phyloP scores from a whole-genome alignment of 2,329 filamentous ascomycete genomes.

The Cordyceps javanica region DNA sequence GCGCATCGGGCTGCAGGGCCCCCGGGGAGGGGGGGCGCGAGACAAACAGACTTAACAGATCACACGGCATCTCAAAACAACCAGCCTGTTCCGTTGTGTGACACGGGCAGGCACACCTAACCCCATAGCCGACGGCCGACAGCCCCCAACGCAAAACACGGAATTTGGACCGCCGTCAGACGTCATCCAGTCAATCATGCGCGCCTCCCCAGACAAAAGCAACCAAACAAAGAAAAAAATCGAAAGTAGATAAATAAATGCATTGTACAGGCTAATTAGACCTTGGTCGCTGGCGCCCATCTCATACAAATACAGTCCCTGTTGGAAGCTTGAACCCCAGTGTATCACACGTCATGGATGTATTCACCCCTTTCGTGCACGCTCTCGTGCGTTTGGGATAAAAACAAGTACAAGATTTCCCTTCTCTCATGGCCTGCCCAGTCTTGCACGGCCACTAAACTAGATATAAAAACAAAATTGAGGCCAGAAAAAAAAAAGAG shows the following conservation, averaged over 20 bases:
- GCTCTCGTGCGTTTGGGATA: not conserved
- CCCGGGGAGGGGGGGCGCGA: too few relatives aligned
- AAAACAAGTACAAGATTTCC: not conserved
- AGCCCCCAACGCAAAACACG: too few relatives aligned
- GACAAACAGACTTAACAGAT: too few relatives aligned
- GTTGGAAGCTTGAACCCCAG: not conserved
- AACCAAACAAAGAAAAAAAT: too few relatives aligned
- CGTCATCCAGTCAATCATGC: not conserved
- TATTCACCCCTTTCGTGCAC: not conserved
- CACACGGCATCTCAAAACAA: too few relatives aligned
- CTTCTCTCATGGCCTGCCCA: not conserved
- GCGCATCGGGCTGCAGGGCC: too few relatives aligned
- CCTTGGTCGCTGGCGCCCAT: not conserved
- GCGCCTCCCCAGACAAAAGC: not conserved
- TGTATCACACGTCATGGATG: not conserved
- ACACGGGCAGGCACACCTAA: too few relatives aligned
- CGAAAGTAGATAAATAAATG: too few relatives aligned
- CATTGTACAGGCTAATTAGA: not conserved
- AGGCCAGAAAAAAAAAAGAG: not conserved
- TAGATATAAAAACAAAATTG: not conserved
- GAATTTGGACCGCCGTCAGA: too few relatives aligned
- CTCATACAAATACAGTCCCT: not conserved
- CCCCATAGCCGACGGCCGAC: too few relatives aligned
- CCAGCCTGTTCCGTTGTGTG: too few relatives aligned
- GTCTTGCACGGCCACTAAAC: slow-evolving; percentile 3